Conservation (phyloP, 2,329 filamentous ascomycete species). For the Monosporascus sp. region DNA sequence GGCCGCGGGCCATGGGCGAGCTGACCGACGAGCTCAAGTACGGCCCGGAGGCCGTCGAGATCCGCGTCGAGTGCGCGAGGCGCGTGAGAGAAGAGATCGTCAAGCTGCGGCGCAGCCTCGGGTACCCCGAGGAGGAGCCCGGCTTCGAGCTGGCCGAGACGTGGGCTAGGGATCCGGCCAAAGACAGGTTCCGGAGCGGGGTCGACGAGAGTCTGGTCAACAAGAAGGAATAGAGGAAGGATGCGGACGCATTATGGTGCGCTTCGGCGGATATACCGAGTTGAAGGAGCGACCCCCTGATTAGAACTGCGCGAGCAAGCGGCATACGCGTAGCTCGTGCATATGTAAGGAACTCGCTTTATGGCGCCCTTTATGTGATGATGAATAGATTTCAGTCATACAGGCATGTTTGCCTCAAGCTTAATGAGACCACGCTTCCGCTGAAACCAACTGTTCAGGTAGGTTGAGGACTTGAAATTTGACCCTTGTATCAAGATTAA, state of each 20-base stretch:
- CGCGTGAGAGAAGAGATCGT: conserved; percentile 75
- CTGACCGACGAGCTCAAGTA: conserved; percentile 64
- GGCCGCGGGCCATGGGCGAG: conserved; percentile 49
- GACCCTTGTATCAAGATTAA: no score
- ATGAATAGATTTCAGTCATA: no score
- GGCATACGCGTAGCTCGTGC: no score
- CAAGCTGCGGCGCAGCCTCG: conserved; percentile 66
- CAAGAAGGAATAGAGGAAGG: conserved; percentile 20
- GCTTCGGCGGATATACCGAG: no score
- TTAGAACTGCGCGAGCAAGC: no score
- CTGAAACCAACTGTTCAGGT: no score
- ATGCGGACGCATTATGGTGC: neutral
- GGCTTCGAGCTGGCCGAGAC: conserved; percentile 74
- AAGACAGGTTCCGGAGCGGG: conserved; percentile 45
- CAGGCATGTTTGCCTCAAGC: no score
- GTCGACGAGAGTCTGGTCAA: conserved; percentile 49
- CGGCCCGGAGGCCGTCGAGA: conserved; percentile 66
- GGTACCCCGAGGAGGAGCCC: conserved; percentile 75
- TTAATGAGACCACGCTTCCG: no score
- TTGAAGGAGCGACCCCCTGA: no score
- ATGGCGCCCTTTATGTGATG: no score
- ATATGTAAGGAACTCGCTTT: no score
- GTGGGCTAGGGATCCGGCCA: conserved; percentile 55
- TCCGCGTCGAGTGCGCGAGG: conserved; percentile 75
- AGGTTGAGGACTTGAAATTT: no score